Conservation (phyloP, 257 asterid genomes). For the Linderniella brevidens region DNA sequence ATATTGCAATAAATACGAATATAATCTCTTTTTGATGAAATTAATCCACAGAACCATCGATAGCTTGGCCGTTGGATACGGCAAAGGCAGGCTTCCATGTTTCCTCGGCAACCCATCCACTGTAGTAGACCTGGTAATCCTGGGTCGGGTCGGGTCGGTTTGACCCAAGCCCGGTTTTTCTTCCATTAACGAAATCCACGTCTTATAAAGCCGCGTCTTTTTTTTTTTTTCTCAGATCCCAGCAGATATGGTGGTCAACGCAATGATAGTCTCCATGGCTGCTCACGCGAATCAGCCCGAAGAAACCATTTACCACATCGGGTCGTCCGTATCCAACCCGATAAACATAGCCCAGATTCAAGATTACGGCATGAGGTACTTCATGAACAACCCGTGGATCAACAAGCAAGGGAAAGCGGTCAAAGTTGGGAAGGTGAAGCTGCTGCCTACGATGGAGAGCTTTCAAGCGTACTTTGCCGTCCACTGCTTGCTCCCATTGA, state of each 20-base stretch:
- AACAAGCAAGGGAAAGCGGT: conserved; percentile 52
- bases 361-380: conserved; percentile 34
- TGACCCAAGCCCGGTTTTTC: neutral
- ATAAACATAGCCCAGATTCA: conserved; percentile 19
- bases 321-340: conserved; percentile 74
- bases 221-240: conserved; percentile 47
- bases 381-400: conserved; percentile 63
- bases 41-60: conserved; percentile 50
- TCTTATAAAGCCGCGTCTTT: neutral
- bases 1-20: neutral
- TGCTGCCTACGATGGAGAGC: conserved; percentile 45
- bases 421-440: conserved; percentile 40
- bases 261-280: conserved; percentile 60
- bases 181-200: neutral
- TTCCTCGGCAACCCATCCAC: conserved; percentile 51
- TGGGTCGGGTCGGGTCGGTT: neutral
- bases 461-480: conserved; percentile 45
- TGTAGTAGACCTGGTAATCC: conserved; percentile 40
- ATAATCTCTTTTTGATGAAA: neutral
- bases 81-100: conserved; percentile 59
- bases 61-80: conserved; percentile 73
- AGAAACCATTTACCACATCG: conserved; percentile 50
- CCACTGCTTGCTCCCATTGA: conserved; percentile 60
- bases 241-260: conserved; percentile 92
- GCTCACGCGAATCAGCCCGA: conserved; percentile 32